Conservation (phyloP, 495 filamentous ascomycete species). For the Penicillium mononematosum region DNA sequence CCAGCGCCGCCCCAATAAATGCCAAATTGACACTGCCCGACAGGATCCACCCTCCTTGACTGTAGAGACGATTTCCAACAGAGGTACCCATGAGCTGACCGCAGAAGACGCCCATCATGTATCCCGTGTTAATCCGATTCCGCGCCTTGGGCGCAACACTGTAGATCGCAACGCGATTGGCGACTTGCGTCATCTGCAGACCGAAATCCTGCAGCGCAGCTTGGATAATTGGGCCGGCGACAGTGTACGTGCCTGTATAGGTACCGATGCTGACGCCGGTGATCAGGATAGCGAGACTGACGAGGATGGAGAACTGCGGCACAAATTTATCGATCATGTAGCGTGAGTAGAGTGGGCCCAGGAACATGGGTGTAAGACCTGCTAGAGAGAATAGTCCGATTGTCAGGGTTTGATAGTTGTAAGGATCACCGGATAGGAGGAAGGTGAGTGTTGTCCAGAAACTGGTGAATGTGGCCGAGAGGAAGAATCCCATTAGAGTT, state of each 20-base stretch:
- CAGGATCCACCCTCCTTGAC: constrained; percentile 65
- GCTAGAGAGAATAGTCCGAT: constrained; percentile 81
- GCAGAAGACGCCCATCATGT: constrained; percentile 72
- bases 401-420: constrained; percentile 60
- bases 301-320: constrained; percentile 61
- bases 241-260: constrained; percentile 59
- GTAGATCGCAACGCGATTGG: constrained; percentile 71
- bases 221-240: constrained; percentile 75
- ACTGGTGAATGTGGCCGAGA: constrained; percentile 58
- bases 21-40: constrained; percentile 67
- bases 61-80: constrained; percentile 69
- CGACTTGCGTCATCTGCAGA: constrained; percentile 71
- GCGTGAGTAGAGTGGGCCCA: constrained; percentile 67
- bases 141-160: constrained; percentile 66
- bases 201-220: constrained; percentile 73
- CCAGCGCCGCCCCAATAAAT: constrained; percentile 59
- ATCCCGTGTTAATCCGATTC: constrained; percentile 80
- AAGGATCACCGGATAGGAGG: constrained; percentile 66
- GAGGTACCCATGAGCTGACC: constrained; percentile 77
- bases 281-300: constrained; percentile 58
- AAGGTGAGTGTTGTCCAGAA: constrained; percentile 88
- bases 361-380: constrained; percentile 64
- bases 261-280: constrained; percentile 68
- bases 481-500: constrained; percentile 57
- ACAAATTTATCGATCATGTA: constrained; percentile 66